These are phyloP conservation scores for Biscogniauxia marginata DNA, from an alignment of 2,329 filamentous ascomycete genomes.

Conservation along the genomic window DNA sequence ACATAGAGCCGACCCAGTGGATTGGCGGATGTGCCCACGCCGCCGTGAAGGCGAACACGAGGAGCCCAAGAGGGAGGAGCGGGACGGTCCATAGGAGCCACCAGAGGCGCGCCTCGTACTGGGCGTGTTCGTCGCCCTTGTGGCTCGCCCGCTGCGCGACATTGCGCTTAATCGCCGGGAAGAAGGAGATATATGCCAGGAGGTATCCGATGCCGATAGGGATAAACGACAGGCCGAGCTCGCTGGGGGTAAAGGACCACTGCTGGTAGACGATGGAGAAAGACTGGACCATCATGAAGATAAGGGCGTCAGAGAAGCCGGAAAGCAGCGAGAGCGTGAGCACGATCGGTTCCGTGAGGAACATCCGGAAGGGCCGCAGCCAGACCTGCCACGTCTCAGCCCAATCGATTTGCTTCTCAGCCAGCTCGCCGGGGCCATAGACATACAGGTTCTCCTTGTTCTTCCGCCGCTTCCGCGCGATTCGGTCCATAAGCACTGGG, in stretches of 20 bases:
- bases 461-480: conserved; percentile 68
- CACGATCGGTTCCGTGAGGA: conserved; percentile 73
- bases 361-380: conserved; percentile 69
- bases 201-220: conserved; percentile 67
- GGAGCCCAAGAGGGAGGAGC: conserved; percentile 63
- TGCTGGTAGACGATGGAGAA: conserved; percentile 67
- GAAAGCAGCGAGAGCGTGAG: conserved; percentile 67
- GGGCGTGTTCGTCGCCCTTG: conserved; percentile 54
- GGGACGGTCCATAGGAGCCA: conserved; percentile 63
- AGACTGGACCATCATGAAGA: conserved; percentile 76
- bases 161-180: conserved; percentile 56
- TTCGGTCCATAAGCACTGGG: conserved; percentile 72
- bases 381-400: conserved; percentile 57
- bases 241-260: conserved; percentile 60
- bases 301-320: conserved; percentile 71
- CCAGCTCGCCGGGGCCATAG: conserved; percentile 69
- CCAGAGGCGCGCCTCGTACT: conserved; percentile 67
- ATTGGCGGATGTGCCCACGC: conserved; percentile 53
- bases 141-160: conserved; percentile 49
- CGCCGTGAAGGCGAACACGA: conserved; percentile 69
- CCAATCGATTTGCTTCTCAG: conserved; percentile 54
- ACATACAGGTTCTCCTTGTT: conserved; percentile 57
- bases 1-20: conserved; percentile 67
- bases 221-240: conserved; percentile 61
- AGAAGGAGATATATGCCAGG: conserved; percentile 58